Evolutionary conservation across 2,329 filamentous ascomycete genomes (phyloP).

Genomic region (Mycogone perniciosa): DNA sequence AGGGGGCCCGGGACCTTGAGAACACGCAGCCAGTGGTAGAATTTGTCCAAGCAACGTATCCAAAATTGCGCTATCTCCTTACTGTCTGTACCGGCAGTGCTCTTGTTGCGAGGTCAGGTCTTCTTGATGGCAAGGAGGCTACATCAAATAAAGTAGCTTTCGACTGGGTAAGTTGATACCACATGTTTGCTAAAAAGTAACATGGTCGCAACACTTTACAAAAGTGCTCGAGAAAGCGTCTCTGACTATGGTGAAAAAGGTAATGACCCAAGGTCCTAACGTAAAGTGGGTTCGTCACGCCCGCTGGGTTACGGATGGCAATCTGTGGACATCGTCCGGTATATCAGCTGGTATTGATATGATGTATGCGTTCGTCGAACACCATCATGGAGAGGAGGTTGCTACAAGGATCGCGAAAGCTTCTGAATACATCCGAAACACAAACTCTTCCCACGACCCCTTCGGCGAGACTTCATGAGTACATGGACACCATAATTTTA

Average conservation of each 20-base stretch:
- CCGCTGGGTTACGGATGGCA: slow-evolving; percentile 54
- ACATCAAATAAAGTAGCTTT: slow-evolving; percentile 56
- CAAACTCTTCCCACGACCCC: slow-evolving; percentile 44
- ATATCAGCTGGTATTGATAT: slow-evolving; percentile 41
- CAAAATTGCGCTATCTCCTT: slow-evolving; percentile 44
- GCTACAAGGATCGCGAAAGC: slow-evolving; percentile 41
- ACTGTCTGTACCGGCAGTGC: slow-evolving; percentile 57
- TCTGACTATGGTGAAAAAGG: slow-evolving; percentile 14
- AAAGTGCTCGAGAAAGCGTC: too few relatives aligned
- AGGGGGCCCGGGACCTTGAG: slow-evolving; percentile 23
- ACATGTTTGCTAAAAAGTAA: too few relatives aligned
- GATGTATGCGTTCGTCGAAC: slow-evolving; percentile 27
- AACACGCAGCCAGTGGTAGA: slow-evolving; percentile 23
- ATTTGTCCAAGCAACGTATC: slow-evolving; percentile 38
- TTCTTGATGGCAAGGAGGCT: slow-evolving; percentile 50
- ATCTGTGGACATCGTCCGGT: slow-evolving; percentile 56
- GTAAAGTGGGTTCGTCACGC: slow-evolving; percentile 51
- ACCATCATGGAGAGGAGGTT: slow-evolving; percentile 43
- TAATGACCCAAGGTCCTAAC: slow-evolving; percentile 33
- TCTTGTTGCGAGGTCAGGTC: slow-evolving; percentile 46
- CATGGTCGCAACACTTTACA: too few relatives aligned
- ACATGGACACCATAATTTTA: not conserved
- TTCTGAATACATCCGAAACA: slow-evolving; percentile 54
- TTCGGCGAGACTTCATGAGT: slow-evolving; percentile 30
- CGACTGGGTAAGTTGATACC: slow-evolving; percentile 23